Conservation (phyloP, 2,329 filamentous ascomycete genomes). For the Huntiella omanensis region DNA sequence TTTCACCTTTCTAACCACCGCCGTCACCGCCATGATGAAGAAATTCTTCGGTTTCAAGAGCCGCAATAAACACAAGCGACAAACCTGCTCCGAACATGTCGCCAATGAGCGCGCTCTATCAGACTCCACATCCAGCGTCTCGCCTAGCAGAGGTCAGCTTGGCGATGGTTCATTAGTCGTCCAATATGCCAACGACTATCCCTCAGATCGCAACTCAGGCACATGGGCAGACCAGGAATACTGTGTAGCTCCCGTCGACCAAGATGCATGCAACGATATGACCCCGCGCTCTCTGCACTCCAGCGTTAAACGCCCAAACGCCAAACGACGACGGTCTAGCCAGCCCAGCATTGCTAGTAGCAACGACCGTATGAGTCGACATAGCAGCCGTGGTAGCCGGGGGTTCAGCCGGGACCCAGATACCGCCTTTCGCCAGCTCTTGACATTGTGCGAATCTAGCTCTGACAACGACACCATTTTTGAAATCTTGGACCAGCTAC, state of each 20-base stretch:
- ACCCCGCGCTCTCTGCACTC: not conserved
- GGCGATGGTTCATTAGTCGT: too few relatives aligned
- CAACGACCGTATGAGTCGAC: not conserved
- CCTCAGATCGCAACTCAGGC: not conserved
- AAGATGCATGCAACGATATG: not conserved
- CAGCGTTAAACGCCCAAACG: not conserved
- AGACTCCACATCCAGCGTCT: too few relatives aligned
- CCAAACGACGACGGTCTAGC: not conserved
- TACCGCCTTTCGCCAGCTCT: constrained; percentile 1
- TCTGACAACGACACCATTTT: constrained; percentile 12
- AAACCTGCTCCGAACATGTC: too few relatives aligned
- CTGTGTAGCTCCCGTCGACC: too few relatives aligned
- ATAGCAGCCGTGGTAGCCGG: not conserved
- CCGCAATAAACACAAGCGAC: too few relatives aligned
- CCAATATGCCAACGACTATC: too few relatives aligned
- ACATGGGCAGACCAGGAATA: not conserved
- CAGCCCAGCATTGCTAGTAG: constrained; percentile 1
- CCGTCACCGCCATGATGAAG: too few relatives aligned
- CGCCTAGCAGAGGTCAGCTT: too few relatives aligned
- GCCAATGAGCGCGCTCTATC: too few relatives aligned
- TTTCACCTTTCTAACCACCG: too few relatives aligned
- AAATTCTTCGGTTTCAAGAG: too few relatives aligned
- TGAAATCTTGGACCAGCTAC: not conserved
- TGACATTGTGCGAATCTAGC: constrained; percentile 11
- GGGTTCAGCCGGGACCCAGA: constrained; percentile 3